phyloP scores from a whole-genome alignment of 805 yeast genomes.

The Cyberlindnera suaveolens region DNA sequence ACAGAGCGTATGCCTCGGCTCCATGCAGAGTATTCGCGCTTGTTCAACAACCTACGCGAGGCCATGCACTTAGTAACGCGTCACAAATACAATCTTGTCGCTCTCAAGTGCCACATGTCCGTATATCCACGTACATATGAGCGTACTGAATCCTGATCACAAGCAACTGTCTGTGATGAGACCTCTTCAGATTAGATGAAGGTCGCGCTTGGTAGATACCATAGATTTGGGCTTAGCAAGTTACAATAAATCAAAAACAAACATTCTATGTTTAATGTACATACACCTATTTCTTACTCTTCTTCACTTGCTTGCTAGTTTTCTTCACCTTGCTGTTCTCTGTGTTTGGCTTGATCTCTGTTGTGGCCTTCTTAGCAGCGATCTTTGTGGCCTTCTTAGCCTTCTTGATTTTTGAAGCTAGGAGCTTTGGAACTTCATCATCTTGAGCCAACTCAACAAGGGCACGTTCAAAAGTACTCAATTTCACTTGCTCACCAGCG shows the following conservation, averaged over 20 bases:
- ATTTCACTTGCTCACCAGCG: slow-evolving; percentile 35
- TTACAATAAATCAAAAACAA: background rate
- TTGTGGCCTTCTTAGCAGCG: slow-evolving; percentile 10
- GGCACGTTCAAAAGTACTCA: slow-evolving; percentile 64
- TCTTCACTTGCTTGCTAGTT: slow-evolving; percentile 8
- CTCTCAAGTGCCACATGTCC: too few relatives aligned
- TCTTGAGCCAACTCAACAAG: slow-evolving; percentile 81
- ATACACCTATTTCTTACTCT: background rate
- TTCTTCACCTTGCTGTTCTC: slow-evolving; percentile 9
- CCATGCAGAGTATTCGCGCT: too few relatives aligned
- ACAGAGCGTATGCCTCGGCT: too few relatives aligned
- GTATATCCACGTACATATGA: too few relatives aligned
- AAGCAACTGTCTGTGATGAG: too few relatives aligned
- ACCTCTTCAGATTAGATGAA: too few relatives aligned
- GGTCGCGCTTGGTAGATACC: too few relatives aligned
- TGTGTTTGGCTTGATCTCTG: background rate
- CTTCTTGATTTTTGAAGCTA: slow-evolving; percentile 49
- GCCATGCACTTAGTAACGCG: too few relatives aligned
- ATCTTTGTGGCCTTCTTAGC: slow-evolving; percentile 27
- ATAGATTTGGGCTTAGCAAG: too few relatives aligned
- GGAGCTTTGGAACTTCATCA: slow-evolving; percentile 53
- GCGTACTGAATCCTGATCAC: too few relatives aligned
- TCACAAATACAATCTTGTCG: too few relatives aligned
- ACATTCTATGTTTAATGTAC: background rate
- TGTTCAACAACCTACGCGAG: too few relatives aligned